phyloP scores from a whole-genome alignment of 805 yeast genomes.

The Cyberlindnera nakhonratchasimensis region DNA sequence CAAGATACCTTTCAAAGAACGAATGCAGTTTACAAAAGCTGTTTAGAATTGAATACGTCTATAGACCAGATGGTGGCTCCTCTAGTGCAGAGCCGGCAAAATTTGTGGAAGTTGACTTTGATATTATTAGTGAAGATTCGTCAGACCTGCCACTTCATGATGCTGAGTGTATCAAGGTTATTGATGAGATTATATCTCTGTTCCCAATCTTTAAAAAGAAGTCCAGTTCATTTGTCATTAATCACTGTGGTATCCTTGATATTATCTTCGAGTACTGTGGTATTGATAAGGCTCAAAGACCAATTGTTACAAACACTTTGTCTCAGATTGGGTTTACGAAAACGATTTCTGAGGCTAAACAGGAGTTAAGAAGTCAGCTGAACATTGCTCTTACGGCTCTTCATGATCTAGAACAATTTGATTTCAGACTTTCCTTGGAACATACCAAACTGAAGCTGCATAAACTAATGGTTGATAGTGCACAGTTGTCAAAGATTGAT shows the following conservation, averaged over 20 bases:
- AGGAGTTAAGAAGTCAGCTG: conserved; percentile 57
- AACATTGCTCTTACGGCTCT: conserved; percentile 77
- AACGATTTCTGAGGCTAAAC: conserved; percentile 54
- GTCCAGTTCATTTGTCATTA: conserved; percentile 58
- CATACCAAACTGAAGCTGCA: conserved; percentile 59
- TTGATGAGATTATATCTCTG: conserved; percentile 64
- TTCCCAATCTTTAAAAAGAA: conserved; percentile 66
- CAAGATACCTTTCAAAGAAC: conserved; percentile 73
- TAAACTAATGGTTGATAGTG: conserved; percentile 72
- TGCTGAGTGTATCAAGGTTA: conserved; percentile 82
- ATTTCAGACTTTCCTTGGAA: conserved; percentile 68
- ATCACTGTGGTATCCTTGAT: conserved; percentile 78
- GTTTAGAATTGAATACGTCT: conserved; percentile 77
- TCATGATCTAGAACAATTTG: conserved; percentile 77
- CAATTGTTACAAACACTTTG: conserved; percentile 64
- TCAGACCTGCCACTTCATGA: conserved; percentile 58
- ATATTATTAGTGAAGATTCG: conserved; percentile 52
- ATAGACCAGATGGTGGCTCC: conserved; percentile 55
- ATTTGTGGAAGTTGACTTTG: conserved; percentile 84
- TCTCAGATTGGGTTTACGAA: conserved; percentile 74
- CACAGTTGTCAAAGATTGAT: conserved; percentile 56
- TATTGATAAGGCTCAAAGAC: conserved; percentile 67
- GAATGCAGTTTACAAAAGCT: conserved; percentile 53
- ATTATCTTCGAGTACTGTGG: conserved; percentile 79
- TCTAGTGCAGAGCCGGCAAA: conserved; percentile 69